phyloP scores from a whole-genome alignment of 2,329 filamentous ascomycete species.

The Talaromyces atroroseus region DNA sequence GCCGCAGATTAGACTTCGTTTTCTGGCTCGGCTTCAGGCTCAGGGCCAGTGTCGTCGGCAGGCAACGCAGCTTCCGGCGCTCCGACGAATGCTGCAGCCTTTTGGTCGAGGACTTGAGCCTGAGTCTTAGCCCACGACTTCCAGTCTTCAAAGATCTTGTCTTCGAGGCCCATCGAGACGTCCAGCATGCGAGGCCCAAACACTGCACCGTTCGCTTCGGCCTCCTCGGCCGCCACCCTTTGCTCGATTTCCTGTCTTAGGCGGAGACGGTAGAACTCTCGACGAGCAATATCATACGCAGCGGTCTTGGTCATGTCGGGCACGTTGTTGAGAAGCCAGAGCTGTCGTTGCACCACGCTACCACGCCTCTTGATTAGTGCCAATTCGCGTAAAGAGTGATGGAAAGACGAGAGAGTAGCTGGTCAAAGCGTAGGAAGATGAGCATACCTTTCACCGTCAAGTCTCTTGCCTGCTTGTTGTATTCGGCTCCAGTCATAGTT shows the following conservation, averaged over 20 bases:
- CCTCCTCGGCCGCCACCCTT: slow-evolving; percentile 82
- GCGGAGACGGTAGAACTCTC: slow-evolving; percentile 83
- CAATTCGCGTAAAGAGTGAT: not conserved
- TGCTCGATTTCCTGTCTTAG: slow-evolving; percentile 76
- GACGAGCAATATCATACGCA: slow-evolving; percentile 82
- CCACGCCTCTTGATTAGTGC: not conserved
- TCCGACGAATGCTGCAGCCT: slow-evolving; percentile 40
- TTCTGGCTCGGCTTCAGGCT: slow-evolving; percentile 3
- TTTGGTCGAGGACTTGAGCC: slow-evolving; percentile 45
- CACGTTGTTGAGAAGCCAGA: slow-evolving; percentile 70
- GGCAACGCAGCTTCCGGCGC: slow-evolving; percentile 33
- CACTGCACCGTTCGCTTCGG: slow-evolving; percentile 75
- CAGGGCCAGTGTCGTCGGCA: slow-evolving; percentile 23
- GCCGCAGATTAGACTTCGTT: not conserved
- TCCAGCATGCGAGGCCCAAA: slow-evolving; percentile 75
- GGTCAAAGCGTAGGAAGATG: not conserved
- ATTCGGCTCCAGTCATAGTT: slow-evolving; percentile 74
- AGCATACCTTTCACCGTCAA: slow-evolving; percentile 78
- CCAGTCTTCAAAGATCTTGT: slow-evolving; percentile 76
- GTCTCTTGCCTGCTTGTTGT: slow-evolving; percentile 65
- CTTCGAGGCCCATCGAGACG: slow-evolving; percentile 75
- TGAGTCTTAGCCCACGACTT: slow-evolving; percentile 66
- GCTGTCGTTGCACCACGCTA: slow-evolving; percentile 87
- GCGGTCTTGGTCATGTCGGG: slow-evolving; percentile 54
- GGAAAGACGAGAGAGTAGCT: not conserved